Evolutionary conservation across 2,329 filamentous ascomycete species (phyloP).

Genomic region (Monilinia polystroma): DNA sequence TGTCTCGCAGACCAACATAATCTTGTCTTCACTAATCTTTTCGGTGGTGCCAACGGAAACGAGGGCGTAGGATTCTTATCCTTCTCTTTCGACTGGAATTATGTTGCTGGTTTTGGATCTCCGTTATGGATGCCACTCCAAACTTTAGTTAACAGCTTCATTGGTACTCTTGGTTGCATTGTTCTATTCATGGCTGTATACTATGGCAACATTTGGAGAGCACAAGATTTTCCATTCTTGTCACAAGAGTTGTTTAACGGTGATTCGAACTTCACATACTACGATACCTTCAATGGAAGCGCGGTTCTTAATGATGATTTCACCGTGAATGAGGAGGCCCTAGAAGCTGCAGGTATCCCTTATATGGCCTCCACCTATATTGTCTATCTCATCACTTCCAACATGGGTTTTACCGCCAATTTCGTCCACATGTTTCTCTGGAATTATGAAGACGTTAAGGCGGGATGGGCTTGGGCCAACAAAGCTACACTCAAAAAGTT

Average conservation of each 20-base stretch:
- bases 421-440: conserved; percentile 47
- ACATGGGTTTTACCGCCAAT: conserved; percentile 49
- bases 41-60: conserved; percentile 49
- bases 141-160: conserved; percentile 40
- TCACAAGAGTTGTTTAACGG: conserved; percentile 45
- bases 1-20: conserved; percentile 48
- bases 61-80: conserved; percentile 44
- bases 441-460: conserved; percentile 44
- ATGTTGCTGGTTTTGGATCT: conserved; percentile 39
- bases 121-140: conserved; percentile 38
- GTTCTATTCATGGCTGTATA: conserved; percentile 43
- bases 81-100: conserved; percentile 47
- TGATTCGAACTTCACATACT: conserved; percentile 42
- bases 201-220: conserved; percentile 46
- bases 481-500: conserved; percentile 31
- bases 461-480: conserved; percentile 36
- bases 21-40: conserved; percentile 49
- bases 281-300: conserved; percentile 46
- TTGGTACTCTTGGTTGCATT: conserved; percentile 41
- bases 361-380: conserved; percentile 46
- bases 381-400: conserved; percentile 45
- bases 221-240: conserved; percentile 46
- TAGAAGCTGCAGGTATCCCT: conserved; percentile 44
- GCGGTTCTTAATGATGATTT: conserved; percentile 44
- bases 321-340: conserved; percentile 41